Conservation (phyloP, 2,329 filamentous ascomycete species). For the Didymella glomerata region DNA sequence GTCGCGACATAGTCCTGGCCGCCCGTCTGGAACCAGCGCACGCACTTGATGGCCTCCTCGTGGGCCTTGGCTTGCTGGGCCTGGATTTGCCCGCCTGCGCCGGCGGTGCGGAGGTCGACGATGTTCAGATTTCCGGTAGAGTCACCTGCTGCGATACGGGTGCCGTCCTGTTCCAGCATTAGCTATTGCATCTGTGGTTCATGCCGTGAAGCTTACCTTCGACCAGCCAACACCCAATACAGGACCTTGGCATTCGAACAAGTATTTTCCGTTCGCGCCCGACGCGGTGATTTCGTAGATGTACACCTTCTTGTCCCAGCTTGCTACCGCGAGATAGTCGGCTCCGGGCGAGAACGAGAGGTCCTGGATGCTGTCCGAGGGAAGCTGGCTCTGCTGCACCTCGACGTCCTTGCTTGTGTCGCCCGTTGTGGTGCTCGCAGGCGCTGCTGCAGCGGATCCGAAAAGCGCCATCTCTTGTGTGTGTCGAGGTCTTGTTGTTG, state of each 20-base stretch:
- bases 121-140: constrained; percentile 91
- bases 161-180: constrained; percentile 74
- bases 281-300: constrained; percentile 93
- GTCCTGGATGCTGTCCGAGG: constrained; percentile 89
- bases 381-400: constrained; percentile 70
- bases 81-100: constrained; percentile 34
- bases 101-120: constrained; percentile 74
- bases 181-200: constrained; percentile 13
- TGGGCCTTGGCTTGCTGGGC: constrained; percentile 72
- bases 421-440: constrained; percentile 77
- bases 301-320: constrained; percentile 97
- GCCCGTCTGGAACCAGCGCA: constrained; percentile 69
- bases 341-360: constrained; percentile 79
- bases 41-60: constrained; percentile 80
- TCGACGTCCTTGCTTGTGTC: constrained; percentile 90
- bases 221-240: constrained; percentile 88
- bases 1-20: constrained; percentile 85
- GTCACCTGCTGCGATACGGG: constrained; percentile 84
- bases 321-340: constrained; percentile 87
- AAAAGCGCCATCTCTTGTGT: constrained; percentile 66
- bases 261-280: constrained; percentile 82
- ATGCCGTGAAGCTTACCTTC: constrained; percentile 67
- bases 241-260: constrained; percentile 82
- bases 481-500: not conserved
- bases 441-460: constrained; percentile 61